Evolutionary conservation across 495 filamentous ascomycete genomes (phyloP).

Genomic region (Trichoderma virens): DNA sequence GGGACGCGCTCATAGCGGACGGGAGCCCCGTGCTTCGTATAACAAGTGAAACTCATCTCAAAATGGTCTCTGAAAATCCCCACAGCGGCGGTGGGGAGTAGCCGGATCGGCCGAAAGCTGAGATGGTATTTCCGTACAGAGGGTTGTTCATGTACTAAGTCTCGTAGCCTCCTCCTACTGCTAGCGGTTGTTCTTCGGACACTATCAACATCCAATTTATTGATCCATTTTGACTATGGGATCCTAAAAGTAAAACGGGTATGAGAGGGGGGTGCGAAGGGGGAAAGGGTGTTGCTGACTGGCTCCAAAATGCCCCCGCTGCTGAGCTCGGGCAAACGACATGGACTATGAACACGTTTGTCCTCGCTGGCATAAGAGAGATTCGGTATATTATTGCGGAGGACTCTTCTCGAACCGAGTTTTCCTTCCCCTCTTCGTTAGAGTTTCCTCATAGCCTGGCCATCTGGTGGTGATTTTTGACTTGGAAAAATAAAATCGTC

Average conservation of each 20-base stretch:
- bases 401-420: neutral
- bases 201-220: neutral
- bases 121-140: neutral
- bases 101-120: neutral
- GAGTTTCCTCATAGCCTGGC: neutral
- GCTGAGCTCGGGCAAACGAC: neutral
- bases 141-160: neutral
- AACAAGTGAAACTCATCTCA: too few relatives aligned
- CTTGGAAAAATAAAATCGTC: neutral
- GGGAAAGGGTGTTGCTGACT: neutral
- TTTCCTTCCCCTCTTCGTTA: neutral
- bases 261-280: neutral
- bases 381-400: neutral
- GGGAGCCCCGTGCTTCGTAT: too few relatives aligned
- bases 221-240: neutral
- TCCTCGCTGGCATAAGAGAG: neutral
- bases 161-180: neutral
- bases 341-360: slow-evolving; percentile 1
- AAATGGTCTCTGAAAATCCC: neutral
- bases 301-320: neutral
- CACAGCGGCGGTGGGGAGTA: neutral
- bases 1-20: too few relatives aligned
- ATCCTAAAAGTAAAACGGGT: neutral
- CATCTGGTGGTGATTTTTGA: neutral
- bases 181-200: neutral